Conservation (phyloP, 2,329 filamentous ascomycete species). For the Colletotrichum noveboracense region DNA sequence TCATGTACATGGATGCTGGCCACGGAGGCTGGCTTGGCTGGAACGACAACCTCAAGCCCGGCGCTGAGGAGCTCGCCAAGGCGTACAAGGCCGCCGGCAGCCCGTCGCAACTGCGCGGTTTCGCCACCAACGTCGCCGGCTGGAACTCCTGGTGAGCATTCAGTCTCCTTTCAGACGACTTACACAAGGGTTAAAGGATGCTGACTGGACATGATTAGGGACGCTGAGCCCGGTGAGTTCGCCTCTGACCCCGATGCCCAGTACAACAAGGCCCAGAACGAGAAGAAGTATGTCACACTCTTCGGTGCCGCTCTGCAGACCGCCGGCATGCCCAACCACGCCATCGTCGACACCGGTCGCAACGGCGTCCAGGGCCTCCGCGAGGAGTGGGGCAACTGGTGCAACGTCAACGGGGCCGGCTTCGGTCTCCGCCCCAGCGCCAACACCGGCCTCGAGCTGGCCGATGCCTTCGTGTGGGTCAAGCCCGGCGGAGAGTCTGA, state of each 20-base stretch:
- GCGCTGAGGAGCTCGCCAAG: conserved; percentile 43
- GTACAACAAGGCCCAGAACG: conserved; percentile 47
- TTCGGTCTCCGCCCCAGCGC: conserved; percentile 64
- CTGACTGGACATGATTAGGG: conserved; percentile 18
- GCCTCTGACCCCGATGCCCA: conserved; percentile 44
- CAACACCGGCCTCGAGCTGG: conserved; percentile 58
- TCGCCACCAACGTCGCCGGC: conserved; percentile 44
- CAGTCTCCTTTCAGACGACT: not conserved
- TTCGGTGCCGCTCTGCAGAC: conserved; percentile 41
- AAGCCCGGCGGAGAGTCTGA: conserved; percentile 66
- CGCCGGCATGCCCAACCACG: conserved; percentile 47
- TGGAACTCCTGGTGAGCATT: conserved; percentile 41
- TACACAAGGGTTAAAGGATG: not conserved
- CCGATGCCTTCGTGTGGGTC: conserved; percentile 70
- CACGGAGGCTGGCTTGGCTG: conserved; percentile 71
- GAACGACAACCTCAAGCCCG: conserved; percentile 57
- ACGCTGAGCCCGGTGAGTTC: conserved; percentile 42
- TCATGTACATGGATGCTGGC: conserved; percentile 68
- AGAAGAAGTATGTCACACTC: conserved; percentile 46
- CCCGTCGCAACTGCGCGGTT: conserved; percentile 42
- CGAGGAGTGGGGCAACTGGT: conserved; percentile 59
- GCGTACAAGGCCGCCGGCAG: conserved; percentile 41
- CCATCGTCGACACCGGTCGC: conserved; percentile 47
- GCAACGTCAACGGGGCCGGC: conserved; percentile 65
- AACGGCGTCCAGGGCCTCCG: conserved; percentile 47